These are phyloP conservation scores for Cymbidium sinense DNA, from an alignment of 106 monocot species.

Conservation along the genomic window DNA sequence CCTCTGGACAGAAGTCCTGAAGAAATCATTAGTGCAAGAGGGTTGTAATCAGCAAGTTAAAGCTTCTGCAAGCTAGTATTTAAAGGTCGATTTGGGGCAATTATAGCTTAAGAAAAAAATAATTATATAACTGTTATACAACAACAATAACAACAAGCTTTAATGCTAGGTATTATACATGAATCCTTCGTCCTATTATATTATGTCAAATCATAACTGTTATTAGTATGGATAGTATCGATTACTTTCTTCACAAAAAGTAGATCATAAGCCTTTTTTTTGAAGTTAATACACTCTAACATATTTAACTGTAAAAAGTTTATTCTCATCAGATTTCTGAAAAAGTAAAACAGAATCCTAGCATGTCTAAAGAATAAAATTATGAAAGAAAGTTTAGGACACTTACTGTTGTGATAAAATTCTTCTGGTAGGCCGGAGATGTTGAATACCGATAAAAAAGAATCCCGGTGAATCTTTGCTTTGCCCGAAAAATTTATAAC, in stretches of 20 bases:
- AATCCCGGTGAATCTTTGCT: conserved; percentile 75
- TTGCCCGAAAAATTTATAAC: conserved; percentile 67
- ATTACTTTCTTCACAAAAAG: no score
- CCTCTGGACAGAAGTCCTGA: conserved; percentile 40
- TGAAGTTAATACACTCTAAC: no score
- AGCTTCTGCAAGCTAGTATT: not conserved
- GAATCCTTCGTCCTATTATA: no score
- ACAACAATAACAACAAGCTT: no score
- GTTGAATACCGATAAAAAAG: conserved; percentile 89
- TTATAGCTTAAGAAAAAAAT: not conserved
- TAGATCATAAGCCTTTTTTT: no score
- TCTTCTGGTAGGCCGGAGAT: conserved; percentile 80
- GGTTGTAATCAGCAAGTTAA: not conserved
- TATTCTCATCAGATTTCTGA: no score
- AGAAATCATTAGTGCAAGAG: not conserved
- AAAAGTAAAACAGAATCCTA: no score
- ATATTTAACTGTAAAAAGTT: no score
- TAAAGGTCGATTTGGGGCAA: not conserved
- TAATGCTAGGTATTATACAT: no score
- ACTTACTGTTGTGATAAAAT: conserved; percentile 73
- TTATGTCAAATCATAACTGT: no score
- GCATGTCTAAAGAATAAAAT: no score
- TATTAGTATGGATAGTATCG: no score
- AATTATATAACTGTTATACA: not conserved
- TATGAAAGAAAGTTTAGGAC: not conserved